Evolutionary conservation across 768 basidiomycete genomes (phyloP).

Genomic region (Tephrocybe sp.): DNA sequence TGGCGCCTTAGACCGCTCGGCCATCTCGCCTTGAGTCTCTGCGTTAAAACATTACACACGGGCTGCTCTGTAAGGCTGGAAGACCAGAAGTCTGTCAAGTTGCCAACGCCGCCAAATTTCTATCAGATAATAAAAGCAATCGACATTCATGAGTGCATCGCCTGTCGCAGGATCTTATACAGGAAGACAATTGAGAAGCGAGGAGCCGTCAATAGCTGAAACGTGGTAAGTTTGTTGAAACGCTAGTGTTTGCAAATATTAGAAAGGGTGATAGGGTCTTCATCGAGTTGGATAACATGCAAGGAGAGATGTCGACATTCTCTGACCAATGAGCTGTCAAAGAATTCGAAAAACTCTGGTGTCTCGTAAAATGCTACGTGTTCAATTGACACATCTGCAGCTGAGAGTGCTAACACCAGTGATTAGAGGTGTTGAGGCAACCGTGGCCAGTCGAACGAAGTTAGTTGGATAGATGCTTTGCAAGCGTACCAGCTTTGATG

Average conservation of each 20-base stretch:
- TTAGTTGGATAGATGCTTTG: not conserved
- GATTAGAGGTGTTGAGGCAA: not conserved
- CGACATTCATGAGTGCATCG: not conserved
- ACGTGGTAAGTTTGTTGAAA: not conserved
- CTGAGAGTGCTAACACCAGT: not conserved
- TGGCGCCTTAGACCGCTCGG: constrained; percentile 78
- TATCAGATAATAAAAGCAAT: not conserved
- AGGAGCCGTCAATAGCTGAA: not conserved
- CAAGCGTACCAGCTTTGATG: not conserved
- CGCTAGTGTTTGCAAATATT: not conserved
- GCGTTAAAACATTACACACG: too few species aligned
- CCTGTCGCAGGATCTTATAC: not conserved
- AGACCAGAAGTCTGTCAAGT: too few species aligned
- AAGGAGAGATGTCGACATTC: not conserved
- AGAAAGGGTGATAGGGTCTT: not conserved
- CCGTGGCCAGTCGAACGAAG: not conserved
- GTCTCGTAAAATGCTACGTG: not conserved
- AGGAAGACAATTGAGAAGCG: not conserved
- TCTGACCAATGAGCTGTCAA: not conserved
- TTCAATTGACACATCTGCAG: not conserved
- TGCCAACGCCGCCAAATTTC: not conserved
- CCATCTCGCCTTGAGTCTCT: constrained; percentile 45
- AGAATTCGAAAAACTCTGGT: not conserved
- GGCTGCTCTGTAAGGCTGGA: too few species aligned
- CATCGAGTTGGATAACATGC: not conserved